Conservation (phyloP, 176 grass and related monocot genomes). For the Cenchrus fungigraminus region DNA sequence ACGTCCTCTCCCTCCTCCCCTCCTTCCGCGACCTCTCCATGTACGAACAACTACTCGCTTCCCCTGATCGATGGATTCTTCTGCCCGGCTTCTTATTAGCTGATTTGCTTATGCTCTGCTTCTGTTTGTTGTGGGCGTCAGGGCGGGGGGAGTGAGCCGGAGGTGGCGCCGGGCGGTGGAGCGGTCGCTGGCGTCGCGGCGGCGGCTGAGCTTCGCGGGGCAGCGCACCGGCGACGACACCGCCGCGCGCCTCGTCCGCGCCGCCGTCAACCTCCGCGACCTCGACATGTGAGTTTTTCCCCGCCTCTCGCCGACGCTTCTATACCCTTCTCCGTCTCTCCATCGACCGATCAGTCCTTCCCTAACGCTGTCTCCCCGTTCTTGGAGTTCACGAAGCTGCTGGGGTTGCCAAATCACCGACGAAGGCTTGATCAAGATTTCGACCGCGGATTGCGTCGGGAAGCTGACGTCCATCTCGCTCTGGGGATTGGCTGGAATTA, state of each 20-base stretch:
- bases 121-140: slow-evolving; percentile 13
- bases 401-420: slow-evolving; percentile 87
- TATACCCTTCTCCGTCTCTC: too few species aligned
- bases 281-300: slow-evolving; percentile 73
- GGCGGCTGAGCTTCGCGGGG: slow-evolving; percentile 75
- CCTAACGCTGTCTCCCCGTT: slow-evolving; percentile 42
- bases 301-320: not conserved
- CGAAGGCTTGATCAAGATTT: slow-evolving; percentile 73
- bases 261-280: slow-evolving; percentile 80
- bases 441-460: slow-evolving; percentile 61
- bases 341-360: not conserved
- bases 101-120: not conserved
- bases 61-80: not conserved
- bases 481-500: slow-evolving; percentile 92
- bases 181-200: slow-evolving; percentile 69
- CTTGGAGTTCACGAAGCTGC: slow-evolving; percentile 86
- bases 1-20: slow-evolving; percentile 73
- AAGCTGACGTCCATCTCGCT: slow-evolving; percentile 83
- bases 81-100: not conserved
- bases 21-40: slow-evolving; percentile 83
- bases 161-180: slow-evolving; percentile 79
- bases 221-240: slow-evolving; percentile 80
- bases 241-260: slow-evolving; percentile 69
- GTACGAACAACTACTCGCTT: slow-evolving; percentile 29
- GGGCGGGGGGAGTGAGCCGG: slow-evolving; percentile 74